These are phyloP conservation scores for Pouteria campechiana DNA, from an alignment of 179 eudicot genomes.

Conservation along the genomic window DNA sequence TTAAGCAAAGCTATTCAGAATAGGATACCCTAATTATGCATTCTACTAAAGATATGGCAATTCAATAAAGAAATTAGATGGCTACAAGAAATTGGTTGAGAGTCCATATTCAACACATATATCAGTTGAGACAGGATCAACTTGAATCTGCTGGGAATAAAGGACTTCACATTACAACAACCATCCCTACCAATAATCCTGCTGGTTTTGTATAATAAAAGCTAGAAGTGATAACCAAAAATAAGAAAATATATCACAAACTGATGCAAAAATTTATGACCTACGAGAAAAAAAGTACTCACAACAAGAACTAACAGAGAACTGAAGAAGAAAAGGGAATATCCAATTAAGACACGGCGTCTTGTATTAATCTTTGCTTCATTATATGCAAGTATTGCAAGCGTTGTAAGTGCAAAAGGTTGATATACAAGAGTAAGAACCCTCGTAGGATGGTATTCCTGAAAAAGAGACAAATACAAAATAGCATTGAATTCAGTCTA, in stretches of 20 bases:
- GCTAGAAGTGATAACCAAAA: background rate
- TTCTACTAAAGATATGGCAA: no score
- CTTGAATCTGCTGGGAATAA: no score
- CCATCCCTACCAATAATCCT: no score
- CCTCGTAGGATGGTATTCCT: conserved; percentile 64
- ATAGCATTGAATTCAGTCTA: background rate
- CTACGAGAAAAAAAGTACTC: conserved; percentile 1
- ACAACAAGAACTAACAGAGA: conserved; percentile 47
- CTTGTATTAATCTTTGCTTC: conserved; percentile 58
- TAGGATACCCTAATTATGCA: no score
- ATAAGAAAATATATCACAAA: background rate
- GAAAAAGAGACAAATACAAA: background rate
- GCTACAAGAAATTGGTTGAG: no score
- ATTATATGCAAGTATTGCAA: conserved; percentile 32
- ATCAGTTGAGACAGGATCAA: no score
- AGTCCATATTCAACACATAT: no score
- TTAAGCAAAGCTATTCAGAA: no score
- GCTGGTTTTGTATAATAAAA: background rate
- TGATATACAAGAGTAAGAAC: conserved; percentile 65
- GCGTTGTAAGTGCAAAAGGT: conserved; percentile 45
- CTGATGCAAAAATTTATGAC: background rate
- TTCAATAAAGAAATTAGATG: no score
- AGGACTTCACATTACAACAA: no score
- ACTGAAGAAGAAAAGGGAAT: conserved; percentile 32
- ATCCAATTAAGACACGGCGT: conserved; percentile 49